Base-by-base conservation (phyloP, 75 land plant genomes). In the Chamaecyparis obtusa region DNA sequence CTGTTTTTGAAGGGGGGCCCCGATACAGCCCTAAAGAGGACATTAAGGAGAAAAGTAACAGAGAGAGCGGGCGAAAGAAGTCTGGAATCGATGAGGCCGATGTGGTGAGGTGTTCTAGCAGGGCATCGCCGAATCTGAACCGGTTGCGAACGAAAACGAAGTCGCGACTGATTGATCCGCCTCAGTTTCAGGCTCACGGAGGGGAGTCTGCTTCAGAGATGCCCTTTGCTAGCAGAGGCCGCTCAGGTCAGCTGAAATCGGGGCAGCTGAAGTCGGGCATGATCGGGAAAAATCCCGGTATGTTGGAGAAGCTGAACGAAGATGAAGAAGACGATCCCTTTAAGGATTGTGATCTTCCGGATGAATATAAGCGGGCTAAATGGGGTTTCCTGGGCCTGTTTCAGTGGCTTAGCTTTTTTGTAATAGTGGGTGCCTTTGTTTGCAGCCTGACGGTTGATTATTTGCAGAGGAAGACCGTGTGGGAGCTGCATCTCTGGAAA, bases 281-380 rank as follows among this genome's bases (percentile, higher is more conserved):
- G 41, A 85, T 86, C 89, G 57, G 78, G 14, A 49, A 81, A 48
- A 83, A 19, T 35, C 74, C 44, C 80, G 87, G 51, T 55, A 51
- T 51, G 55, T 14, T 51, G 55, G 55, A 51, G 55, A 51, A 51
- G 16, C 55, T 51, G 55, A 51, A 64, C 17, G 84, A 81, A 30
- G 99, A 95, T 16, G 97, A 95, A 14, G 99, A 97, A 14, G 98
- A 95, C 0, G 99, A 97, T 77, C 95, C 98, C 2, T 93, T 97
- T 56, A 87, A 88, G 41, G 95, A 91, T 14, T 91, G 90, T 37
- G 99, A 96, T 85, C 60, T 96, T 17, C 96, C 97, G 0, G 96
- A 94, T 7, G 86, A 93, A 46, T 93, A 81, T 60, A 91, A 86
- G 88, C 89, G 85, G 30, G 56, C 80, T 21, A 90, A 92, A 39